Conservation (phyloP, 495 filamentous ascomycete genomes). For the Aspergillus homomorphus region DNA sequence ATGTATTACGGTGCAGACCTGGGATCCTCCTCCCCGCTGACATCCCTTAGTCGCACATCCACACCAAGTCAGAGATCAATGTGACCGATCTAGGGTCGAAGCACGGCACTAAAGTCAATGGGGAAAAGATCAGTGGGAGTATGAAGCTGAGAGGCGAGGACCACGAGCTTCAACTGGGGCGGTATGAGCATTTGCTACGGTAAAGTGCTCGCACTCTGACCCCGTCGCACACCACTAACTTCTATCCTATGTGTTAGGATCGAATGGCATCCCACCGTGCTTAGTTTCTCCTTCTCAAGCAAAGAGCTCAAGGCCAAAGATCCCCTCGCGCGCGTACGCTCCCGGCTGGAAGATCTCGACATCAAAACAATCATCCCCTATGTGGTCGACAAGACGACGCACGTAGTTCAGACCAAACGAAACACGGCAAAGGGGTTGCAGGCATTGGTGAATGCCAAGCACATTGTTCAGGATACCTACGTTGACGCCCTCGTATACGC, state of each 20-base stretch:
- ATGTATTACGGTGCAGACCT: conserved; percentile 14
- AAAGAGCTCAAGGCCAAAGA: conserved; percentile 72
- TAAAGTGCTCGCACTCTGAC: conserved; percentile 21
- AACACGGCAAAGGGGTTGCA: conserved; percentile 85
- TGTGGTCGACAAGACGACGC: conserved; percentile 67
- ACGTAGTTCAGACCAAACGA: conserved; percentile 83
- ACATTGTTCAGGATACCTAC: conserved; percentile 75
- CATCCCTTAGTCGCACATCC: conserved; percentile 40
- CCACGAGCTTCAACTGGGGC: conserved; percentile 66
- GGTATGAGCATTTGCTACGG: conserved; percentile 53
- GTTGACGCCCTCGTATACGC: conserved; percentile 71
- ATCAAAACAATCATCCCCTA: conserved; percentile 80
- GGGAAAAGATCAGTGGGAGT: conserved; percentile 56
- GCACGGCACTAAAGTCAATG: conserved; percentile 75
- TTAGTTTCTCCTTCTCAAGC: conserved; percentile 78
- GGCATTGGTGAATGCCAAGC: conserved; percentile 79
- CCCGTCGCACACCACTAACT: not conserved
- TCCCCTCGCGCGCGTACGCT: conserved; percentile 55
- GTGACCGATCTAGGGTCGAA: conserved; percentile 73
- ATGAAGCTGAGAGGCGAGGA: conserved; percentile 51
- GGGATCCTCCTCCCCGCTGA: conserved; percentile 14
- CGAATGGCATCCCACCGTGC: conserved; percentile 73
- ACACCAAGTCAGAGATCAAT: conserved; percentile 59
- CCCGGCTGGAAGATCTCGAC: conserved; percentile 73
- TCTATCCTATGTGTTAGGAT: conserved; percentile 47